Evolutionary conservation across 768 basidiomycete genomes (phyloP).

Genomic region (Suillus subalutaceus): DNA sequence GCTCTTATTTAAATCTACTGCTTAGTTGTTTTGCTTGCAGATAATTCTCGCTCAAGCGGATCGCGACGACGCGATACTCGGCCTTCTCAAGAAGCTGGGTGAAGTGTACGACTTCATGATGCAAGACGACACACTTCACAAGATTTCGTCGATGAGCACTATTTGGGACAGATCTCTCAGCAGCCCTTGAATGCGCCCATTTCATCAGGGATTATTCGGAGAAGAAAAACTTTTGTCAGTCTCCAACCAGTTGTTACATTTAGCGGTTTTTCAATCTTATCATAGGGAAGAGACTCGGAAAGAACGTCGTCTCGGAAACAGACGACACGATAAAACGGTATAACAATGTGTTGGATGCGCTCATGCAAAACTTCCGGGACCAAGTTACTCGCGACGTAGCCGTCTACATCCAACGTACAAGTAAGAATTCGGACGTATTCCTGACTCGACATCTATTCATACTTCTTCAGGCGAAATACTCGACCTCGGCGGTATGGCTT

Average conservation of each 20-base stretch:
- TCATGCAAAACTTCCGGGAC: slow-evolving; percentile 7
- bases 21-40: neutral
- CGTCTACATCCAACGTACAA: neutral
- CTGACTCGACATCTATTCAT: neutral
- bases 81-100: slow-evolving; percentile 5
- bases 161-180: slow-evolving; percentile 7
- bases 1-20: too few relatives aligned
- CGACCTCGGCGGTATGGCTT: neutral
- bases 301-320: neutral
- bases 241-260: too few relatives aligned
- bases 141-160: neutral
- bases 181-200: slow-evolving; percentile 8
- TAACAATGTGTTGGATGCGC: neutral
- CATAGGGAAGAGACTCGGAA: neutral
- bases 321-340: neutral
- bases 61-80: neutral
- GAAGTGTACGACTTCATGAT: slow-evolving; percentile 8
- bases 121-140: neutral
- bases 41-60: slow-evolving; percentile 4
- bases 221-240: slow-evolving; percentile 11
- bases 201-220: slow-evolving; percentile 13
- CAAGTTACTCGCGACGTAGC: neutral
- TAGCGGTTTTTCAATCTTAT: neutral
- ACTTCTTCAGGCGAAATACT: neutral
- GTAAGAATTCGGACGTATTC: neutral